Conservation (phyloP, 306 rosid genomes). For the Trifolium fragiferum region DNA sequence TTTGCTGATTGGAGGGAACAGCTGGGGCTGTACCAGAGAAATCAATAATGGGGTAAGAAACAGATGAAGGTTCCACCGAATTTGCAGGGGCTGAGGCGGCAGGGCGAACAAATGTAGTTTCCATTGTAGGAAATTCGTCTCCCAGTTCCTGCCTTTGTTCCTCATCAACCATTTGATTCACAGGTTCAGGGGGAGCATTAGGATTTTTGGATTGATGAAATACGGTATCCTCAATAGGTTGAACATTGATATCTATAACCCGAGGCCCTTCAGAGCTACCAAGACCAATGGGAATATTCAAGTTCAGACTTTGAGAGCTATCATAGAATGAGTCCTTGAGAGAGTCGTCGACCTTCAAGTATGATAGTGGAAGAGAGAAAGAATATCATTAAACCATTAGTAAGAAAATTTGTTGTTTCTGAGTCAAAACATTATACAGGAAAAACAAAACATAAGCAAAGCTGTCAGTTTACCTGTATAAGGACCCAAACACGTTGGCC, state of each 20-base stretch:
- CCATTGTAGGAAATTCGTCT: constrained; percentile 45
- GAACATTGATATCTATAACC: constrained; percentile 53
- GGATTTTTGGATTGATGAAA: constrained; percentile 44
- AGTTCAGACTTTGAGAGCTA: constrained; percentile 59
- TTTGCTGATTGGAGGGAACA: constrained; percentile 25
- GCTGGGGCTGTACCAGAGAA: constrained; percentile 42
- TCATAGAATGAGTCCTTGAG: constrained; percentile 53
- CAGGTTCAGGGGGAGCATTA: constrained; percentile 38
- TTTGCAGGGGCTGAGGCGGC: constrained; percentile 40
- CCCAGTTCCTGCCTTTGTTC: constrained; percentile 47
- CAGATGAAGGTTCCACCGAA: constrained; percentile 44
- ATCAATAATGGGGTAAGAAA: constrained; percentile 56
- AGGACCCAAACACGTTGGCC: constrained; percentile 96
- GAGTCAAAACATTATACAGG: neutral
- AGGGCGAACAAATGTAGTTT: constrained; percentile 54
- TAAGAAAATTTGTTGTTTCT: neutral
- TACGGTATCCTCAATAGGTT: constrained; percentile 44
- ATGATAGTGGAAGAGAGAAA: neutral
- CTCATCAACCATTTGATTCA: constrained; percentile 43
- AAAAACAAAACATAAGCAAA: neutral
- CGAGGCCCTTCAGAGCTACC: constrained; percentile 46
- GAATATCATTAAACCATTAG: constrained; percentile 11
- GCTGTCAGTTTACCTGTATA: constrained; percentile 61
- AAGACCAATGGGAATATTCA: constrained; percentile 61
- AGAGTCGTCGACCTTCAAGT: constrained; percentile 73